A percentile compares a stretch with the other conserved stretches of the same genome.
Conservation (phyloP, 1,284 basidiomycete genomes). For the Malassezia obtusa region DNA sequence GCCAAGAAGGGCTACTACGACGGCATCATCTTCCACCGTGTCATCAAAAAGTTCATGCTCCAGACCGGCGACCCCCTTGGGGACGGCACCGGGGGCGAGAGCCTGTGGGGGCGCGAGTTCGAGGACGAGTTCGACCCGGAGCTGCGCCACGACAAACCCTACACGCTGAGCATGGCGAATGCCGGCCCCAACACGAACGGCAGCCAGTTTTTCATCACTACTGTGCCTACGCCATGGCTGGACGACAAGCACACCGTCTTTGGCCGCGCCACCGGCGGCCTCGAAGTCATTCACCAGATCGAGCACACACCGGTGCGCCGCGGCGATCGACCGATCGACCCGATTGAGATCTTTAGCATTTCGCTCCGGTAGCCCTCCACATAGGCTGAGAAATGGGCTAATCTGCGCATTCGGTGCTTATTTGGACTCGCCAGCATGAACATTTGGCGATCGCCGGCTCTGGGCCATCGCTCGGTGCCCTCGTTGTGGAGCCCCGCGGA, state of each 20-base stretch:
- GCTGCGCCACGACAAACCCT: constrained; percentile 82
- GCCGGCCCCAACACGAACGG: constrained; percentile 87
- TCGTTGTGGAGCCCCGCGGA: constrained; percentile 1
- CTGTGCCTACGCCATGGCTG: constrained; percentile 86
- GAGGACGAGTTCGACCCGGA: constrained; percentile 83
- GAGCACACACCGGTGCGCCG: constrained; percentile 59
- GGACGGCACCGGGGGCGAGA: constrained; percentile 87
- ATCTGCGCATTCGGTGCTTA: background rate
- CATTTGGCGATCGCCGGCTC: constrained; percentile 2
- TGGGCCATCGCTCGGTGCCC: constrained; percentile 14
- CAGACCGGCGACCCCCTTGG: constrained; percentile 95
- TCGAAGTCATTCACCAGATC: constrained; percentile 62
- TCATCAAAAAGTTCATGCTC: constrained; percentile 98
- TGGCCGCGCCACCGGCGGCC: constrained; percentile 52
- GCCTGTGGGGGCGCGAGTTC: constrained; percentile 87
- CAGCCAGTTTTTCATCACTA: constrained; percentile 97
- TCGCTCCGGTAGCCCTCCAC: constrained; percentile 10
- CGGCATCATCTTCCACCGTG: constrained; percentile 87
- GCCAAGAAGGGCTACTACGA: constrained; percentile 88
- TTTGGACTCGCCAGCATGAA: constrained; percentile 6
- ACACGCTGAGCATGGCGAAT: constrained; percentile 99
- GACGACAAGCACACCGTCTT: constrained; percentile 57
- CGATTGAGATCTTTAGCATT: constrained; percentile 23
- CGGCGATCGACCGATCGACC: constrained; percentile 47
- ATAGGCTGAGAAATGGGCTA: too few species aligned